These are phyloP conservation scores for Diaporthe nobilis DNA, from an alignment of 2,329 filamentous ascomycete genomes.

Conservation along the genomic window DNA sequence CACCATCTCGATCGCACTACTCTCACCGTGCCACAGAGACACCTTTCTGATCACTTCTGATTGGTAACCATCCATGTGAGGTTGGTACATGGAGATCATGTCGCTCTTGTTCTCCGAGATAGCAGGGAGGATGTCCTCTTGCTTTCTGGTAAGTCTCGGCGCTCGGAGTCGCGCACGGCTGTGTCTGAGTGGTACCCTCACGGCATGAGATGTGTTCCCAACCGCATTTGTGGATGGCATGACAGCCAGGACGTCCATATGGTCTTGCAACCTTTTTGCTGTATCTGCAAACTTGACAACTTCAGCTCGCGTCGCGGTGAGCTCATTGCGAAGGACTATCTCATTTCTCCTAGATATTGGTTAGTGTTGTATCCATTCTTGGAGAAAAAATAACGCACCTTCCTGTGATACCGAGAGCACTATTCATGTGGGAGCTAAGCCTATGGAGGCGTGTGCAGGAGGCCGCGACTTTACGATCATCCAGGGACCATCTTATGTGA, in stretches of 20 bases:
- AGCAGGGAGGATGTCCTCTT: rapidly evolving
- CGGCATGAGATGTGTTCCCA: neutral
- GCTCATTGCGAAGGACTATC: neutral
- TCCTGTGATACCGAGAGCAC: neutral
- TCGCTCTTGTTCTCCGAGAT: neutral
- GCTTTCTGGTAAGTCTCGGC: neutral
- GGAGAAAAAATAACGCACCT: neutral
- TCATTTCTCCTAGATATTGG: neutral
- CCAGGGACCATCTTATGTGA: neutral
- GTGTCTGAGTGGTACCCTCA: neutral
- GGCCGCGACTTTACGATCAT: neutral
- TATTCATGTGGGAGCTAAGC: neutral
- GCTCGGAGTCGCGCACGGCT: neutral
- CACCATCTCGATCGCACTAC: neutral
- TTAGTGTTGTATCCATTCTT: neutral
- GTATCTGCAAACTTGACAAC: neutral
- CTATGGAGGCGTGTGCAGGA: neutral
- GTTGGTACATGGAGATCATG: rapidly evolving
- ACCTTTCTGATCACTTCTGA: neutral
- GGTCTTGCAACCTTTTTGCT: neutral
- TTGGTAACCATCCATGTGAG: neutral
- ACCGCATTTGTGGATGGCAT: neutral
- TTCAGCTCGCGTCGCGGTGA: neutral
- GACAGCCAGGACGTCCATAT: neutral
- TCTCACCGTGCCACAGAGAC: neutral